phyloP scores from a whole-genome alignment of 306 rosid species.

The Abrus pulchellus region DNA sequence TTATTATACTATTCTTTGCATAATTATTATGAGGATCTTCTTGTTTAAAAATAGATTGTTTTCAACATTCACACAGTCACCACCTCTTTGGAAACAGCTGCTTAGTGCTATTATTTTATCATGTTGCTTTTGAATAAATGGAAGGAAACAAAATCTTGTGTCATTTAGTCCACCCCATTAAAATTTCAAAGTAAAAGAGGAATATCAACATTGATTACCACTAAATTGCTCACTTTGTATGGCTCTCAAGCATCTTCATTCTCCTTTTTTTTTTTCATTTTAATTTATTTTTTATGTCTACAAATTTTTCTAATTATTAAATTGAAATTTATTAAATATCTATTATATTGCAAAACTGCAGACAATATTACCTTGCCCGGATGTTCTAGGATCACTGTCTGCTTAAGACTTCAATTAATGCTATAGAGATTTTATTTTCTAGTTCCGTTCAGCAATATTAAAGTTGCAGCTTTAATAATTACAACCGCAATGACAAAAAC shows the following conservation, averaged over 20 bases:
- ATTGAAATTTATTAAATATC: too few species aligned
- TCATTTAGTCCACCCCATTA: slow-evolving; percentile 27
- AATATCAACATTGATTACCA: slow-evolving; percentile 42
- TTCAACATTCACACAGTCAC: slow-evolving; percentile 28
- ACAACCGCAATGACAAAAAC: neutral
- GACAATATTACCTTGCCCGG: too few species aligned
- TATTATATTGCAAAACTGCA: too few species aligned
- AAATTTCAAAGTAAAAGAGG: slow-evolving; percentile 31
- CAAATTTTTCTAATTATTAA: too few species aligned
- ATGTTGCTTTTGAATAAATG: slow-evolving; percentile 40
- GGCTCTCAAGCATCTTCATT: slow-evolving; percentile 48
- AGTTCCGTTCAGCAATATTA: neutral
- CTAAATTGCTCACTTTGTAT: slow-evolving; percentile 48
- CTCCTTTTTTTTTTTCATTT: neutral
- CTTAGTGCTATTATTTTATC: slow-evolving; percentile 42
- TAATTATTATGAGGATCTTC: slow-evolving; percentile 30
- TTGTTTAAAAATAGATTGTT: slow-evolving; percentile 33
- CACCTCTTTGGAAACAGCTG: slow-evolving; percentile 19
- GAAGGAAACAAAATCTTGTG: slow-evolving; percentile 41
- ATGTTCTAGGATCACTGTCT: too few species aligned
- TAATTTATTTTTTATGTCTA: too few species aligned
- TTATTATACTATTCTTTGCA: slow-evolving; percentile 7
- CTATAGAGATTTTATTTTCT: neutral
- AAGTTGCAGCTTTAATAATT: slow-evolving; percentile 1
- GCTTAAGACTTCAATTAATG: neutral